phyloP scores from a whole-genome alignment of 148 eudicot species.

The Diospyros lotus region DNA sequence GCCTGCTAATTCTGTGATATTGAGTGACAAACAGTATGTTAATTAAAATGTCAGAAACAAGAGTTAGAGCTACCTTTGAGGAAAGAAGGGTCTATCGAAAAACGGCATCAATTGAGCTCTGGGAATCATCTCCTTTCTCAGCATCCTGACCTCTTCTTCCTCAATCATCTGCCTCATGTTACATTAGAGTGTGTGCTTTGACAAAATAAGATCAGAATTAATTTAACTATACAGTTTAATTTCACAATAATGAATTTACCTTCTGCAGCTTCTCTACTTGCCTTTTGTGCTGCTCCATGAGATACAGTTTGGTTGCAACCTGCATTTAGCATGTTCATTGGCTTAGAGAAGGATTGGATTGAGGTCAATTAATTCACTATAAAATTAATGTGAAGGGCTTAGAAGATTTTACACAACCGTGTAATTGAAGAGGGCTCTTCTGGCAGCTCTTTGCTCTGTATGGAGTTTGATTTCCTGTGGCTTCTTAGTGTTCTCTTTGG shows the following conservation, averaged over 20 bases:
- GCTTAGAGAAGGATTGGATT: no score
- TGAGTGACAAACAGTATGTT: no score
- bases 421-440: conserved; percentile 58
- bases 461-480: conserved; percentile 58
- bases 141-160: conserved; percentile 60
- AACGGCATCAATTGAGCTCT: conserved; percentile 82
- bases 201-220: not conserved
- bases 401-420: conserved; percentile 23
- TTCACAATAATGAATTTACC: conserved; percentile 27
- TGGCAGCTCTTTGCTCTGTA: conserved; percentile 65
- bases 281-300: conserved; percentile 52
- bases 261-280: conserved; percentile 51
- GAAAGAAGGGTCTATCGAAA: conserved; percentile 65
- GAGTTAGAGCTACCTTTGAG: conserved; percentile 45
- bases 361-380: no score
- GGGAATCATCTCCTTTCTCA: conserved; percentile 76
- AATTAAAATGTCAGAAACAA: no score
- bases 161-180: conserved; percentile 46
- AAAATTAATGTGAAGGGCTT: no score
- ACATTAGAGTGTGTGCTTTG: not conserved
- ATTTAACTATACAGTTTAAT: no score
- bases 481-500: conserved; percentile 51
- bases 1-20: not conserved
- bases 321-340: conserved; percentile 10
- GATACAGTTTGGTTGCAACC: conserved; percentile 59